Percentiles rank a stretch among this genome's conserved stretches.
Conservation (phyloP, 2,329 filamentous ascomycete species). For the Fusarium brachygibbosum region DNA sequence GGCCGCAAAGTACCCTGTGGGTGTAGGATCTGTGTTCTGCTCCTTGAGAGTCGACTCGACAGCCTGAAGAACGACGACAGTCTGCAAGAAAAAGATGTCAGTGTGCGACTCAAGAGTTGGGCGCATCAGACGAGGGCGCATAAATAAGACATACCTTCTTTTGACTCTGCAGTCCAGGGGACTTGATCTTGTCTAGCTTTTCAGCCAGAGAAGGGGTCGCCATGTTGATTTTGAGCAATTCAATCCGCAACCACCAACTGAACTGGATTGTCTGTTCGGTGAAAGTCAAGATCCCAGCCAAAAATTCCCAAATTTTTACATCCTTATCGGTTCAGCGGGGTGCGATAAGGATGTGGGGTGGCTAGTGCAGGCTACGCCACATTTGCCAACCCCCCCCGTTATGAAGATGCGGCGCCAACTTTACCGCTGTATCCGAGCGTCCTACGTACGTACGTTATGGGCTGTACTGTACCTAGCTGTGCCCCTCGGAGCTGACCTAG, state of each 20-base stretch:
- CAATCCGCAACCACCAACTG: conserved; percentile 47
- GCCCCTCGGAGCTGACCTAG: conserved; percentile 48
- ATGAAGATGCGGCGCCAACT: conserved; percentile 36
- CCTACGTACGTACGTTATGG: conserved; percentile 31
- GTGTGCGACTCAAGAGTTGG: conserved; percentile 28
- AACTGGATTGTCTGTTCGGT: conserved; percentile 51
- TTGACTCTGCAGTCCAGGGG: conserved; percentile 95
- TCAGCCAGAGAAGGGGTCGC: conserved; percentile 74
- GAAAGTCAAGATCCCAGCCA: conserved; percentile 43
- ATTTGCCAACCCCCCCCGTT: conserved; percentile 35
- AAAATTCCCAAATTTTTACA: conserved; percentile 50
- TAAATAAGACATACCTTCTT: conserved; percentile 77
- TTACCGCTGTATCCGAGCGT: conserved; percentile 52
- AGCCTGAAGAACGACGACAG: conserved; percentile 86
- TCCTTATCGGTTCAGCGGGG: too few relatives aligned
- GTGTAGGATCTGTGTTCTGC: conserved; percentile 84
- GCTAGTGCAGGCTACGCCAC: conserved; percentile 32
- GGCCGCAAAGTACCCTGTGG: conserved; percentile 96
- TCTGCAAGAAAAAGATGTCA: conserved; percentile 62
- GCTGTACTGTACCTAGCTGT: conserved; percentile 34
- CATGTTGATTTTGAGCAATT: conserved; percentile 57
- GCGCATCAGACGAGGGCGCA: background rate
- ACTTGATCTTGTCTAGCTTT: conserved; percentile 97
- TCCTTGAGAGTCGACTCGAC: conserved; percentile 94
- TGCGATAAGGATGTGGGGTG: conserved; percentile 46